phyloP scores from a whole-genome alignment of 2,329 filamentous ascomycete genomes.

The Penicillium sp. region DNA sequence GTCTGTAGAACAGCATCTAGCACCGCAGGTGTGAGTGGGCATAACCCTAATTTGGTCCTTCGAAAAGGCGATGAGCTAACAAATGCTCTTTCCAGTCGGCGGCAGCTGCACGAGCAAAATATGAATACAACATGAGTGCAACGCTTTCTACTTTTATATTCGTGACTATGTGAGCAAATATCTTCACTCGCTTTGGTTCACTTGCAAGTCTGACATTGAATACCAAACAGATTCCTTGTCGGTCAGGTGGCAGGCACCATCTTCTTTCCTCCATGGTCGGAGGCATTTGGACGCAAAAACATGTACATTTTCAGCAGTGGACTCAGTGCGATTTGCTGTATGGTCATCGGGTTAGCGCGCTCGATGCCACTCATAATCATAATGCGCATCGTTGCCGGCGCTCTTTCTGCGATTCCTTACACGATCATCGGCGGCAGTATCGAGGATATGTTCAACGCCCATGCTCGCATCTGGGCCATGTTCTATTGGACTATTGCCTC shows the following conservation, averaged over 20 bases:
- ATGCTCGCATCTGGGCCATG: constrained; percentile 47
- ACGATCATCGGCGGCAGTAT: constrained; percentile 49
- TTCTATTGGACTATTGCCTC: constrained; percentile 46
- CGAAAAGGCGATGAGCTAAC: not conserved
- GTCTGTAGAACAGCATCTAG: constrained; percentile 33
- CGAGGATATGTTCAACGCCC: constrained; percentile 50
- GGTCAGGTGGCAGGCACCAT: constrained; percentile 35
- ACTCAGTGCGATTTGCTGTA: constrained; percentile 31
- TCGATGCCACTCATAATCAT: constrained; percentile 39
- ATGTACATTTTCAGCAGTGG: constrained; percentile 34
- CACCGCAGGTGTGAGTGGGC: constrained; percentile 33
- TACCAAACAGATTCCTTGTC: constrained; percentile 30
- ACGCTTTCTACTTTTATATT: constrained; percentile 34
- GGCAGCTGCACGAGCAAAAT: constrained; percentile 26
- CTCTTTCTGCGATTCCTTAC: constrained; percentile 48
- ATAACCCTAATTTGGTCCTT: not conserved
- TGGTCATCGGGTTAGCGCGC: constrained; percentile 40
- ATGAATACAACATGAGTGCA: constrained; percentile 26
- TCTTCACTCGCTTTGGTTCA: constrained; percentile 4
- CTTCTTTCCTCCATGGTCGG: constrained; percentile 38
- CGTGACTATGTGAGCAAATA: constrained; percentile 27
- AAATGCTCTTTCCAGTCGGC: constrained; percentile 23
- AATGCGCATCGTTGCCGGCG: constrained; percentile 45
- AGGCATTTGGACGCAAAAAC: constrained; percentile 39
- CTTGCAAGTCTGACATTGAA: not conserved